These are phyloP conservation scores for Aspergillus taichungensis DNA, from an alignment of 495 filamentous ascomycete species.

Conservation along the genomic window DNA sequence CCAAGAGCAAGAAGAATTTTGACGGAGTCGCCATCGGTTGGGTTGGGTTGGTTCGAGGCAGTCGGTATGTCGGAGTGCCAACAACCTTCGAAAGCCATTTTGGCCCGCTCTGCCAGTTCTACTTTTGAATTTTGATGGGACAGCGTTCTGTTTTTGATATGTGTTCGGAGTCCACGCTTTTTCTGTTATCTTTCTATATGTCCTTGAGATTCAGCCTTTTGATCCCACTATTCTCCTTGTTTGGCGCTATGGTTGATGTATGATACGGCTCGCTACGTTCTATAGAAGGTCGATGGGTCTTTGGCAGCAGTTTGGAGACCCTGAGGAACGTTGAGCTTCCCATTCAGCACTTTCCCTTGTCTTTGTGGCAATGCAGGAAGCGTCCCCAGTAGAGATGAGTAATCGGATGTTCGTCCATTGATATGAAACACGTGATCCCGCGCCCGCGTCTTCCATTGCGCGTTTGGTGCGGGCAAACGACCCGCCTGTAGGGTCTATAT, in stretches of 20 bases:
- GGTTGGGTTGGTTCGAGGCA: no score
- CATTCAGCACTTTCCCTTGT: not conserved
- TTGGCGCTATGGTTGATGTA: conserved; percentile 14
- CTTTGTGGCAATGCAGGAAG: not conserved
- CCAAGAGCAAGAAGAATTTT: conserved; percentile 88
- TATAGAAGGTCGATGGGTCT: conserved; percentile 8
- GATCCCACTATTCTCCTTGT: conserved; percentile 2
- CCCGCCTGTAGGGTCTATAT: not conserved
- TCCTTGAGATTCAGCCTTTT: conserved; percentile 1
- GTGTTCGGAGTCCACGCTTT: no score
- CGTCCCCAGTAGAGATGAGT: not conserved
- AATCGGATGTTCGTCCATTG: no score
- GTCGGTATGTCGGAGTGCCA: no score
- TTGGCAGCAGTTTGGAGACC: no score
- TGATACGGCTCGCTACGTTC: conserved; percentile 11
- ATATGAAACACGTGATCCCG: conserved; percentile 7
- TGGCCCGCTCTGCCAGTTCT: not conserved
- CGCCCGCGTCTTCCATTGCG: conserved; percentile 3
- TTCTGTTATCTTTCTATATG: no score
- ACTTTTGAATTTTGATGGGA: no score
- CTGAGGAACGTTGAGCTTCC: no score
- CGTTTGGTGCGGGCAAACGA: conserved; percentile 1
- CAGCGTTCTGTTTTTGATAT: no score
- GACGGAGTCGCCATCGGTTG: conserved; percentile 1
- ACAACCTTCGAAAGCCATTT: not conserved